Evolutionary conservation across 164 flowering plant species (phyloP), one percentile per base, ranked within the genome.

Genomic region (Vitis vinifera): DNA sequence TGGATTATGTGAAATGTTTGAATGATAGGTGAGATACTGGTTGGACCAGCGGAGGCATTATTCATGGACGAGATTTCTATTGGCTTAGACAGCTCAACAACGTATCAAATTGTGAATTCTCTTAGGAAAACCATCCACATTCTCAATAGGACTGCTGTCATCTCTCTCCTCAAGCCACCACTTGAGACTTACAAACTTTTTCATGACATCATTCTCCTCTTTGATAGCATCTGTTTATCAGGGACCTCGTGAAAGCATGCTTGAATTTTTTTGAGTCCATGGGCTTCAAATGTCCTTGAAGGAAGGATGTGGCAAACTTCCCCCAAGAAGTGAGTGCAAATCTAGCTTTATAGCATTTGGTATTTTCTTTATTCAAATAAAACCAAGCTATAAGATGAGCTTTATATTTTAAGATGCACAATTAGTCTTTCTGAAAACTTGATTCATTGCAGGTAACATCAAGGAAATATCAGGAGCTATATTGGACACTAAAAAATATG

Each of bases 151-250:
- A 58, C 70, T 53, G 16, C 62, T 15, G 9, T 68, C 15, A 59
- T 68, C 11, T 68, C 70, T n/a, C 52, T 68, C 50, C 63, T 58
- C 16, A 52, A 68, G 62, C 70, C 70, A 31, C 53, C 70, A 57
- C 70, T 50, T 4, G 68, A 65, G 16, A 19, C 23, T 19, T 19
- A 19, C 23, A 19, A 19, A 19, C 23, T 19, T 19, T 68, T 68
- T 31, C 63, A 68, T 58, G 70, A 68, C 63, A 68, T 68, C 9
- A 68, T 68, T 68, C 62, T 68, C 63, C 57, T 68, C 29, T 58
- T 53, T 1, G 70, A 68, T 8, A 63, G 70, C 8, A 31, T 57
- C 48, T 44, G 55, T 68, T 31, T 68, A 56, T 17, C 70, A 68
- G 37, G 70, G 70, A 48, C 55, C 70, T 9, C n/a, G 70, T 53